Evolutionary conservation across 169 alveolate genomes (phyloP), one percentile per base, ranked within the genome.

Genomic region (Plasmodium yoelii): DNA sequence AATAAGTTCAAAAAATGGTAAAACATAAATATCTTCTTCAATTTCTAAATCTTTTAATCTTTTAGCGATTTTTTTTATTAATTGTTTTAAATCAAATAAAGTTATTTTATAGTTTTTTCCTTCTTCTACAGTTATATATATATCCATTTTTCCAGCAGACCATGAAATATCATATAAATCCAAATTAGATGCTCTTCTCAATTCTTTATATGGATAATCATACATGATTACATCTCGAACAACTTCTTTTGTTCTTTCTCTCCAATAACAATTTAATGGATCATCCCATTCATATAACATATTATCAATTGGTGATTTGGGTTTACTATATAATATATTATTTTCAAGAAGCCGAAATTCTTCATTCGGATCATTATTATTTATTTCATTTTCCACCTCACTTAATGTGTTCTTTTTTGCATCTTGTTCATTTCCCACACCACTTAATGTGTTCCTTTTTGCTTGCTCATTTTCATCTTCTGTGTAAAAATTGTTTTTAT

Each of bases 261-360:
- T 77, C 96, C 96, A 93, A n/a, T 87, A 75, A 26, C 93, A 88
- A 12, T 89, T 87, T 22, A 93, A 64, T 0, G 96, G 88, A 51
- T 93, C 96, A 53, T 93, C 95, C 96, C 96, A 93, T 67, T 91
- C 93, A 68, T 86, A 68, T 28, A 93, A 65, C 46, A 92, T 94
- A 7, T 64, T 68, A 0, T 57, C 67, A 1, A 93, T 89, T 1
- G 96, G 96, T 18, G 94, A 90, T 15, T 91, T 88, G 24, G 84
- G 82, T 44, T 89, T 92, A 5, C 93, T 93, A 86, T 93, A 89
- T n/a, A 93, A 88, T 24, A 90, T 80, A 56, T 91, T 90, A 15
- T 87, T 88, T 57, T 93, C 96, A 60, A 92, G 68, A 42, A 88
- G 53, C 26, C 93, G 67, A 46, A 93, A 89, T 26, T 59, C 47